Conservation (phyloP, 139 green algal species). For the Nannochloris sp. region DNA sequence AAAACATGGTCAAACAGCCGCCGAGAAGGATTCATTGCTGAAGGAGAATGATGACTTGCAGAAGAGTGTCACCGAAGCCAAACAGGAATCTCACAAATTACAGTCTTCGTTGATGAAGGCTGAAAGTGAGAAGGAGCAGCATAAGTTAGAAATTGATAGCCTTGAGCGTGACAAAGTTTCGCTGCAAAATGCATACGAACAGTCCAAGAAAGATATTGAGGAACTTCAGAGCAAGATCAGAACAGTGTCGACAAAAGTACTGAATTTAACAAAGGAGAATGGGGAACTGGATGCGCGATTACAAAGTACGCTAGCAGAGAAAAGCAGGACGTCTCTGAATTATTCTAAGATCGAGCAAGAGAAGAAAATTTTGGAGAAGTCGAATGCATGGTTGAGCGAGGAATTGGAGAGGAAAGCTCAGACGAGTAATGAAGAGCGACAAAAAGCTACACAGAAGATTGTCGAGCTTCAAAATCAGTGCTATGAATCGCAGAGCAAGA, state of each 20-base stretch:
- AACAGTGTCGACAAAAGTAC: slow-evolving; percentile 20
- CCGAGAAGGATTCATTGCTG: slow-evolving; percentile 27
- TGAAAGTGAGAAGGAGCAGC: slow-evolving; percentile 25
- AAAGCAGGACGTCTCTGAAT: slow-evolving; percentile 13
- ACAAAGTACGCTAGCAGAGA: slow-evolving; percentile 23
- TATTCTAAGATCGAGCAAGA: slow-evolving; percentile 33
- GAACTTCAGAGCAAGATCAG: slow-evolving; percentile 25
- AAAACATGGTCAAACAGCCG: slow-evolving; percentile 15
- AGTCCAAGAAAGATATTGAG: slow-evolving; percentile 25
- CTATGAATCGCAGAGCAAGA: slow-evolving; percentile 14
- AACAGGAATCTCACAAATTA: slow-evolving; percentile 23
- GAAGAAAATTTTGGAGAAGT: slow-evolving; percentile 39
- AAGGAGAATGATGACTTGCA: slow-evolving; percentile 17
- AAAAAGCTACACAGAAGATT: slow-evolving; percentile 19
- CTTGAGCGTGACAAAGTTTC: slow-evolving; percentile 24
- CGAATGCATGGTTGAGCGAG: slow-evolving; percentile 35
- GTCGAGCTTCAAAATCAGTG: slow-evolving; percentile 32
- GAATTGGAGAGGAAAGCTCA: slow-evolving; percentile 32
- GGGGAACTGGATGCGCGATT: slow-evolving; percentile 23
- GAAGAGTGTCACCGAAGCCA: slow-evolving; percentile 18
- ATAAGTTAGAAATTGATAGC: slow-evolving; percentile 15
- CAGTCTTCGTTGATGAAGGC: slow-evolving; percentile 25
- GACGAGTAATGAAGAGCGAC: slow-evolving; percentile 24
- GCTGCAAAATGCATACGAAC: slow-evolving; percentile 28
- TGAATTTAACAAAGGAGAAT: slow-evolving; percentile 22